phyloP scores from a whole-genome alignment of 495 filamentous ascomycete genomes.

The Daldinia vernicosa region DNA sequence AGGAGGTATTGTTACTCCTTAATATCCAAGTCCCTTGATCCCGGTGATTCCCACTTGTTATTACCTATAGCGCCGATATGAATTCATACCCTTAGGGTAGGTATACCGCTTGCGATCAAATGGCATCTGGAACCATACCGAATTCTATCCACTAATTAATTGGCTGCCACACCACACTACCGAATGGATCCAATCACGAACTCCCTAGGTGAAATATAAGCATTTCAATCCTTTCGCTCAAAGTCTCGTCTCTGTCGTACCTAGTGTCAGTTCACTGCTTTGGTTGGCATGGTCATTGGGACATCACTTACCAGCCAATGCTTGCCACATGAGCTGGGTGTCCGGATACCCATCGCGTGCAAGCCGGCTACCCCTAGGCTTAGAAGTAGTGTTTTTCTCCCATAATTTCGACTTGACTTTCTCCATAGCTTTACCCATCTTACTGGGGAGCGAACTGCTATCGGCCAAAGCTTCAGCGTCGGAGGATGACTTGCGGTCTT shows the following conservation, averaged over 20 bases:
- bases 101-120: too few species aligned
- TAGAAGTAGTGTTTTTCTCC: background rate
- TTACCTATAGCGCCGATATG: background rate
- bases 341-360: conserved; percentile 22
- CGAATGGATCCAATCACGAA: background rate
- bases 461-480: conserved; percentile 5
- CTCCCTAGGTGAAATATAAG: background rate
- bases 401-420: conserved; percentile 32
- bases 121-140: background rate
- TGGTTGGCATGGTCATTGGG: too few species aligned
- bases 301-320: conserved; percentile 27
- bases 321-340: conserved; percentile 26
- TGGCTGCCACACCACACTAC: background rate
- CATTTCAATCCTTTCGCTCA: background rate
- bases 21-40: background rate
- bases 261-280: background rate
- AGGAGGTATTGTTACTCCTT: background rate
- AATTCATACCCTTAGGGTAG: too few species aligned
- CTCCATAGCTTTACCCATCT: conserved; percentile 25
- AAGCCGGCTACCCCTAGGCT: background rate
- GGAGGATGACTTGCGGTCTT: conserved; percentile 15
- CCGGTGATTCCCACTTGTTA: background rate
- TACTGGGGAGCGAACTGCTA: conserved; percentile 14
- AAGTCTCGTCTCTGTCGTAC: conserved; percentile 20
- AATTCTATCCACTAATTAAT: background rate